Conservation (phyloP, 441 rosid genomes). For the Gossypium lobatum region DNA sequence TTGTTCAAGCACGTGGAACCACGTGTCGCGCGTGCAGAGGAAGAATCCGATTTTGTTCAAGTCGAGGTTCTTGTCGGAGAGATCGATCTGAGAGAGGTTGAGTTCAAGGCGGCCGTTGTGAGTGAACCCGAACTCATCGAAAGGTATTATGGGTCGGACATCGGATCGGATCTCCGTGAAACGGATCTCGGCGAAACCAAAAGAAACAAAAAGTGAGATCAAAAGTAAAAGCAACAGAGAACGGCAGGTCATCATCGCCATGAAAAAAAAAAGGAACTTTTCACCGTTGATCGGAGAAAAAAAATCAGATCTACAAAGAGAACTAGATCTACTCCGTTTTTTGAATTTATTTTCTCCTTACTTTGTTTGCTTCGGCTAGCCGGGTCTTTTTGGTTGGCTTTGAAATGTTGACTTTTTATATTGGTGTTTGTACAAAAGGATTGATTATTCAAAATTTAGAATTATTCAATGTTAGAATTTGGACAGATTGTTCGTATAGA, state of each 20-base stretch:
- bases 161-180: slow-evolving; percentile 42
- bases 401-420: not conserved
- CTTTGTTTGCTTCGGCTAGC: not conserved
- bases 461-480: not conserved
- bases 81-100: slow-evolving; percentile 41
- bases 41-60: slow-evolving; percentile 69
- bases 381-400: not conserved
- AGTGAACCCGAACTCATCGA: slow-evolving; percentile 82
- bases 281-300: not conserved
- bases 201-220: slow-evolving; percentile 23
- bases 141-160: slow-evolving; percentile 50
- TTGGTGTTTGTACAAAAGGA: not conserved
- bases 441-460: not conserved
- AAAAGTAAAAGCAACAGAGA: slow-evolving; percentile 16
- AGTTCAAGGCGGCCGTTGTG: slow-evolving; percentile 81
- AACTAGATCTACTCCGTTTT: not conserved
- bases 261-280: not conserved
- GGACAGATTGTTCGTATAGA: not conserved
- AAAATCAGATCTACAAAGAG: slow-evolving; percentile 9
- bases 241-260: slow-evolving; percentile 27
- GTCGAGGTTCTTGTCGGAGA: slow-evolving; percentile 51
- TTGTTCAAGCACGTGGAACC: slow-evolving; percentile 64
- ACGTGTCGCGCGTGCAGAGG: slow-evolving; percentile 80
- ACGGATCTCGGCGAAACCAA: slow-evolving; percentile 41
- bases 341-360: not conserved